These are phyloP conservation scores for Naegleria gruberi DNA, from an alignment of 208 protist genomes.

Conservation along the genomic window DNA sequence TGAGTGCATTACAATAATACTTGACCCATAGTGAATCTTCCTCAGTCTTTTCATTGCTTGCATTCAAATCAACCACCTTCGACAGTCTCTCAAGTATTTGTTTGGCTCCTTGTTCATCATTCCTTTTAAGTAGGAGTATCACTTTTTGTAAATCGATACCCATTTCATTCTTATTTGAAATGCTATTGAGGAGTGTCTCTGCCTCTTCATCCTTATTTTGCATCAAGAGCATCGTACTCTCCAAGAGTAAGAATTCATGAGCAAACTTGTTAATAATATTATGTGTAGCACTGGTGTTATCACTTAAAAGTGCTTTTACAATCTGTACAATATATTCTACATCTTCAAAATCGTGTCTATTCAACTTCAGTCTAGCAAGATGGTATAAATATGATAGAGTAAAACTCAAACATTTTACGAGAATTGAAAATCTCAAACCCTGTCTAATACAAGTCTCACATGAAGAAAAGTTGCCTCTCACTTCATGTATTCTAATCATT, in stretches of 20 bases:
- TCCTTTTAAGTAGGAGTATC: background rate
- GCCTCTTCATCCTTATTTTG: background rate
- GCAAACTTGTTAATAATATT: background rate
- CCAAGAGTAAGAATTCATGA: background rate
- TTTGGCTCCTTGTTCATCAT: background rate
- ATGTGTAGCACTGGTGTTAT: background rate
- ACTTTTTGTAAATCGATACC: background rate
- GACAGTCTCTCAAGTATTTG: background rate
- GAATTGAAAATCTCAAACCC: background rate
- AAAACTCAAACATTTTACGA: background rate
- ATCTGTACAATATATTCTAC: background rate
- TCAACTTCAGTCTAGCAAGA: background rate
- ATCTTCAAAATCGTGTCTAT: background rate
- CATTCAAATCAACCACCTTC: background rate
- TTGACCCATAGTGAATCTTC: background rate
- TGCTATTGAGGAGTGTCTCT: background rate
- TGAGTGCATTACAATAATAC: background rate
- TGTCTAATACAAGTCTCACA: background rate
- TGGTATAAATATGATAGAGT: background rate
- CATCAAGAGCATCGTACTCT: background rate
- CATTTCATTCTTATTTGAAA: background rate
- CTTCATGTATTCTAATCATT: background rate
- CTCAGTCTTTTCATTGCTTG: background rate
- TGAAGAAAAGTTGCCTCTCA: background rate
- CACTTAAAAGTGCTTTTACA: background rate